Conservation (phyloP, 305 asterid genomes). For the Ajuga reptans region DNA sequence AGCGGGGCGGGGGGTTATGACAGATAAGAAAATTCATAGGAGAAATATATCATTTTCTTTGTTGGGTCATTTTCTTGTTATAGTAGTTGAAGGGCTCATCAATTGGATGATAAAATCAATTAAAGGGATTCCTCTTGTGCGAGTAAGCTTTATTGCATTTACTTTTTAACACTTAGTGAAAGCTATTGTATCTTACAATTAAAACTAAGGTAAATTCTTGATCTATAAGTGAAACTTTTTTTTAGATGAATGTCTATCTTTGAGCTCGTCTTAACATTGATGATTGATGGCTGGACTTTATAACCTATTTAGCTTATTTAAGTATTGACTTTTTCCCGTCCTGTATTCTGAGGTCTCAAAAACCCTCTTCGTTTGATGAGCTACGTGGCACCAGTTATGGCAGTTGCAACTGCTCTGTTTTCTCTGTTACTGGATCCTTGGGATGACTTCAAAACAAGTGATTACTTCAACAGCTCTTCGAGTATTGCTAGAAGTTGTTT, state of each 20-base stretch:
- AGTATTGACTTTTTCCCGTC: neutral
- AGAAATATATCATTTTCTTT: neutral
- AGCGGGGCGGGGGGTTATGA: neutral
- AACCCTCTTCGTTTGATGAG: slow-evolving; percentile 89
- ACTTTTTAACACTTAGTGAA: neutral
- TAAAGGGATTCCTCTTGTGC: neutral
- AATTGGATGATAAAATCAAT: neutral
- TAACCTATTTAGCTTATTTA: neutral
- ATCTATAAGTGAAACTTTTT: neutral
- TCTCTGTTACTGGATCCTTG: slow-evolving; percentile 85
- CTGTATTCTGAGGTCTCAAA: slow-evolving; percentile 55
- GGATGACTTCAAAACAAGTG: slow-evolving; percentile 53
- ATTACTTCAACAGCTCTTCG: slow-evolving; percentile 80
- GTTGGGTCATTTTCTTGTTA: neutral
- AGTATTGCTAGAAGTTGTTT: slow-evolving; percentile 60
- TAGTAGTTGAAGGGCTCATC: neutral
- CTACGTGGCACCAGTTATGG: slow-evolving; percentile 88
- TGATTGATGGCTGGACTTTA: neutral
- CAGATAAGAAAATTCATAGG: neutral
- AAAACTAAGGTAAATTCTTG: neutral
- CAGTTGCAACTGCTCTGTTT: slow-evolving; percentile 66
- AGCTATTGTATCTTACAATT: neutral
- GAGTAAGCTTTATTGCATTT: neutral
- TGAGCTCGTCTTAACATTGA: neutral
- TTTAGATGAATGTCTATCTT: neutral